These are phyloP conservation scores for Biancaea sappan DNA, from an alignment of 306 rosid genomes.

Conservation along the genomic window DNA sequence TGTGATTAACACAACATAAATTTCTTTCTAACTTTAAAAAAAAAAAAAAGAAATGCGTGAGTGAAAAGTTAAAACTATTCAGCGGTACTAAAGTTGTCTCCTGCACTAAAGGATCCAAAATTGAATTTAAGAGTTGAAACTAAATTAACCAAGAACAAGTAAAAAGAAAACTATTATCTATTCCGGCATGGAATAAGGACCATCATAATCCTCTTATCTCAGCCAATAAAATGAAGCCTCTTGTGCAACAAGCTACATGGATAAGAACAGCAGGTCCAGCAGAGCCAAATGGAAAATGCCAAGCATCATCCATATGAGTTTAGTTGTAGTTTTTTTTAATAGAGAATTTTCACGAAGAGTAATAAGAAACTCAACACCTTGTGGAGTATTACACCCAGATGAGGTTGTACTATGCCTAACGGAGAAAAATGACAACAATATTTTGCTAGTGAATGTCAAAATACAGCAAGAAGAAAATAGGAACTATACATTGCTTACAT, in stretches of 20 bases:
- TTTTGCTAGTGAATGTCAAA: slow-evolving; percentile 33
- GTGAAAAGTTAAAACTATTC: too few relatives aligned
- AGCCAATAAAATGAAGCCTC: too few relatives aligned
- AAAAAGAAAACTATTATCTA: background rate
- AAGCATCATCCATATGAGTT: slow-evolving; percentile 10
- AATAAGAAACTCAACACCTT: background rate
- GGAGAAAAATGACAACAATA: slow-evolving; percentile 24
- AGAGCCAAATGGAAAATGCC: slow-evolving; percentile 3
- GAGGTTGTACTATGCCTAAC: slow-evolving; percentile 24
- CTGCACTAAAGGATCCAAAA: too few relatives aligned
- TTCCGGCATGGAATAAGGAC: background rate
- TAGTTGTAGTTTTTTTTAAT: slow-evolving; percentile 22
- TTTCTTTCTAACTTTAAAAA: too few relatives aligned
- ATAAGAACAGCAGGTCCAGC: background rate
- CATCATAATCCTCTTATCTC: background rate
- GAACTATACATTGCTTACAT: slow-evolving; percentile 53
- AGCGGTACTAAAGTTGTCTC: too few relatives aligned
- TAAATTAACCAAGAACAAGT: too few relatives aligned
- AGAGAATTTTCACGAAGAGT: slow-evolving; percentile 23
- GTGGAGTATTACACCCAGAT: slow-evolving; percentile 29
- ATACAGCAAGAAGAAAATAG: slow-evolving; percentile 31
- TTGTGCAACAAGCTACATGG: background rate
- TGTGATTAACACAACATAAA: too few relatives aligned
- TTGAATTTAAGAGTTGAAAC: too few relatives aligned
- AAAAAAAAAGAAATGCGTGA: too few relatives aligned